Evolutionary conservation across 805 yeast species (phyloP), one percentile per base, ranked within the genome.

Genomic region (Ogataea saltuana): DNA sequence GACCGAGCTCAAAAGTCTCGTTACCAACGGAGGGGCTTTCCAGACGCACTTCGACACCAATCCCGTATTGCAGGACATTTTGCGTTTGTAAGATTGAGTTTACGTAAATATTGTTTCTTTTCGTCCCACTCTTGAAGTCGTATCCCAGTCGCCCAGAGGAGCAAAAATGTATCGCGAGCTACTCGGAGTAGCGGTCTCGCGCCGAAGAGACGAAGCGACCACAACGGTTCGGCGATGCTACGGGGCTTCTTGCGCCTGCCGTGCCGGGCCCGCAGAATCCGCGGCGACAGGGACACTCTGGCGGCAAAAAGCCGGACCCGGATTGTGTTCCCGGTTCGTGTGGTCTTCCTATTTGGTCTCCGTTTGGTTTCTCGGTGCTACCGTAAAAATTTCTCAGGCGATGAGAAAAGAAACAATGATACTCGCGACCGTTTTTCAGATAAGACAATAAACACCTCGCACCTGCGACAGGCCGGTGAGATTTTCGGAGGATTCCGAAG

Each of bases 1-100:
- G 13, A 46, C 37, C 3, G 67, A 63, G 39, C 63, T 79, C 36
- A 68, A 67, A 51, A 51, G 53, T 2, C 50, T 76, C 44, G 64
- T 71, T 6, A 30, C 43, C 6, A 26, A 21, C 3, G 37, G 39
- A 8, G 59, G 56, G 2, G 53, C 54, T n/a, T 56, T 33, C 46
- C 33, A 44, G 16, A 12, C 40, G 4, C 49, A 48, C 33, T 46
- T 59, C 22, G 45, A 46, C 13, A 25, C 28, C 4, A 49, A 41
- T 38, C 33, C 26, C 11, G 63, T 55, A 7, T 34, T 62, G 2
- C 55, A 49, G 29, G 60, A 60, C 7, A 53, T 58, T 28, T 45
- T 60, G 37, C 44, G 42, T 26, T 27, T 58, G 30, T 58, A 50
- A n/a, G n/a, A n/a, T n/a, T n/a, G n/a, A n/a, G n/a, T n/a, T n/a